A percentile compares a stretch with the other conserved stretches of the same genome.
These are phyloP conservation scores for Graphilbum sp. DNA, from an alignment of 2,329 filamentous ascomycete genomes.

Conservation along the genomic window DNA sequence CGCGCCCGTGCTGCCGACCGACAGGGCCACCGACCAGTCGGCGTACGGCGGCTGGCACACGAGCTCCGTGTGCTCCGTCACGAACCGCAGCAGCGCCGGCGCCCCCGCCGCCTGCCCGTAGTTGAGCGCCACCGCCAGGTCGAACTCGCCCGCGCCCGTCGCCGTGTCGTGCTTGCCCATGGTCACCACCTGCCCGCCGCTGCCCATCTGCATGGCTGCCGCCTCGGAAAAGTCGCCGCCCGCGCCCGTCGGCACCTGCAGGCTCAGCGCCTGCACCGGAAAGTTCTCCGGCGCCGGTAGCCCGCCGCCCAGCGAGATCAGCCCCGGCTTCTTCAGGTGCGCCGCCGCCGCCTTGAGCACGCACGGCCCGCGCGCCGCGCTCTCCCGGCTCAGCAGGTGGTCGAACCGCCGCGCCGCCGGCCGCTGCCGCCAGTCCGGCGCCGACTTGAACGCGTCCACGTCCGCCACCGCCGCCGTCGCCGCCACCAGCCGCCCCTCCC, in stretches of 20 bases:
- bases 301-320: slow-evolving; percentile 87
- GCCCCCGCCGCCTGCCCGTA: slow-evolving; percentile 80
- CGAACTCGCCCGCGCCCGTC: slow-evolving; percentile 27
- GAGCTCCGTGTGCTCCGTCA: slow-evolving; percentile 92
- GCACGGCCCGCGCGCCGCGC: slow-evolving; percentile 41
- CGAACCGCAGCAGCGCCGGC: slow-evolving; percentile 73
- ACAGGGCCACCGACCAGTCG: slow-evolving; percentile 78
- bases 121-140: slow-evolving; percentile 80
- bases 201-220: slow-evolving; percentile 35
- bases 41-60: slow-evolving; percentile 73
- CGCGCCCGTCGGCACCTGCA: slow-evolving; percentile 56
- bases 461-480: slow-evolving; percentile 62
- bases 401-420: slow-evolving; percentile 73
- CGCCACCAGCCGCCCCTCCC: slow-evolving; percentile 55
- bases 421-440: slow-evolving; percentile 33
- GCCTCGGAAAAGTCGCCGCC: slow-evolving; percentile 51
- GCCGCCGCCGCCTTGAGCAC: slow-evolving; percentile 73
- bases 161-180: slow-evolving; percentile 71
- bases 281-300: slow-evolving; percentile 83
- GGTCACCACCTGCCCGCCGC: slow-evolving; percentile 39
- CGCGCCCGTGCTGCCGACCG: slow-evolving; percentile 70
- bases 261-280: slow-evolving; percentile 62
- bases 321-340: slow-evolving; percentile 61
- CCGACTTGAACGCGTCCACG: slow-evolving; percentile 71
- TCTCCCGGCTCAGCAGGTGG: slow-evolving; percentile 46